Conservation (phyloP, 129 eudicot genomes). For the Flaveria robusta region DNA sequence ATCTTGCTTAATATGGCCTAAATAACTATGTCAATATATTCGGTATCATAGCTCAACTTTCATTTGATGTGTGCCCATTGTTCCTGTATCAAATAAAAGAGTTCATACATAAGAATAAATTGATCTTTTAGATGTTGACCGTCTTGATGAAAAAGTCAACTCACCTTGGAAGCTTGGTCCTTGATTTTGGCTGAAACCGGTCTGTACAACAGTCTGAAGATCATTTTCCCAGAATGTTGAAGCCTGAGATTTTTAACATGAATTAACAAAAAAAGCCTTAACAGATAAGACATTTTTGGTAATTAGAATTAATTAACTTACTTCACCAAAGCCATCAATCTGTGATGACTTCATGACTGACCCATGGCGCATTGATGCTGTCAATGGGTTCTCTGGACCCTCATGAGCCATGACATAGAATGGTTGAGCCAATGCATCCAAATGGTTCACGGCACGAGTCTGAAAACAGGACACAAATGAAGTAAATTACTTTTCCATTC, state of each 20-base stretch:
- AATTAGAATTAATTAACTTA: constrained; percentile 26
- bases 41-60: constrained; percentile 68
- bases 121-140: neutral
- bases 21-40: constrained; percentile 32
- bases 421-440: constrained; percentile 48
- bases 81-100: constrained; percentile 44
- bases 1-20: constrained; percentile 54
- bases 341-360: constrained; percentile 43
- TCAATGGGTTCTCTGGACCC: constrained; percentile 48
- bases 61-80: constrained; percentile 56
- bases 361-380: constrained; percentile 40
- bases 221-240: constrained; percentile 67
- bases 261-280: constrained; percentile 20
- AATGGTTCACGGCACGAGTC: constrained; percentile 47
- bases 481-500: neutral
- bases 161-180: constrained; percentile 59
- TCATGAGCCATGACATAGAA: constrained; percentile 46
- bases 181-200: constrained; percentile 67
- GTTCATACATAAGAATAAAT: constrained; percentile 24
- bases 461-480: constrained; percentile 23
- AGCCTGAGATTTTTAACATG: constrained; percentile 36
- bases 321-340: constrained; percentile 43
- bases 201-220: constrained; percentile 75
- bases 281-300: neutral
- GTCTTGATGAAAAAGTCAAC: constrained; percentile 30